These are phyloP conservation scores for Lithospermum erythrorhizon DNA, from an alignment of 257 asterid genomes.

Conservation along the genomic window DNA sequence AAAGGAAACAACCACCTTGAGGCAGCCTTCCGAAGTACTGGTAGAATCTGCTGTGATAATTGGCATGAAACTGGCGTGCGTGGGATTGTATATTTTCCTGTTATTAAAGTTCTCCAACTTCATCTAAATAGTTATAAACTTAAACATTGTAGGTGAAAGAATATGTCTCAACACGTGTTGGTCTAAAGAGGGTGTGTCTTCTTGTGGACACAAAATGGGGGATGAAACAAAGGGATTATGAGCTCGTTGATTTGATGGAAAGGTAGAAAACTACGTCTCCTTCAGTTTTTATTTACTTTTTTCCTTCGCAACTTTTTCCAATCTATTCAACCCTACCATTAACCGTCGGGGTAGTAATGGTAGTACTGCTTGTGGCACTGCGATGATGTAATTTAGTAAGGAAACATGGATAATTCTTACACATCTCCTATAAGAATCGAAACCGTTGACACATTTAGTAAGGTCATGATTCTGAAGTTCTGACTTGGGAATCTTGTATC, in stretches of 20 bases:
- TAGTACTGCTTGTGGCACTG: not conserved
- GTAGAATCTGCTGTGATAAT: no score
- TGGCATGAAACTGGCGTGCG: not conserved
- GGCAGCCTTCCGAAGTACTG: not conserved
- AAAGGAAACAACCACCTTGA: not conserved
- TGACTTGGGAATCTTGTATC: constrained; percentile 13
- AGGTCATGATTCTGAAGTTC: not conserved
- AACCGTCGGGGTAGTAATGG: not conserved
- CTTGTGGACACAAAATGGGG: constrained; percentile 98
- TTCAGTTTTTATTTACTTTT: not conserved
- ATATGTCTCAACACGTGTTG: constrained; percentile 71
- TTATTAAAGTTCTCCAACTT: not conserved
- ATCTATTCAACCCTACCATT: not conserved
- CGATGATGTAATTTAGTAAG: not conserved
- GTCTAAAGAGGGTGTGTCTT: constrained; percentile 80
- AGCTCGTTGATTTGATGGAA: constrained; percentile 88
- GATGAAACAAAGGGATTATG: constrained; percentile 85
- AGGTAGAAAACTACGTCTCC: constrained; percentile 27
- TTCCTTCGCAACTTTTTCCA: not conserved
- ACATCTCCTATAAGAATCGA: not conserved
- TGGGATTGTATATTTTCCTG: not conserved
- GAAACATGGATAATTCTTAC: not conserved
- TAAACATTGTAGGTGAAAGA: constrained; percentile 75
- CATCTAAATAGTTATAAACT: not conserved
- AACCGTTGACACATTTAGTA: not conserved